Conservation (phyloP, 2,329 filamentous ascomycete species). For the Aspergillus pseudonomiae region DNA sequence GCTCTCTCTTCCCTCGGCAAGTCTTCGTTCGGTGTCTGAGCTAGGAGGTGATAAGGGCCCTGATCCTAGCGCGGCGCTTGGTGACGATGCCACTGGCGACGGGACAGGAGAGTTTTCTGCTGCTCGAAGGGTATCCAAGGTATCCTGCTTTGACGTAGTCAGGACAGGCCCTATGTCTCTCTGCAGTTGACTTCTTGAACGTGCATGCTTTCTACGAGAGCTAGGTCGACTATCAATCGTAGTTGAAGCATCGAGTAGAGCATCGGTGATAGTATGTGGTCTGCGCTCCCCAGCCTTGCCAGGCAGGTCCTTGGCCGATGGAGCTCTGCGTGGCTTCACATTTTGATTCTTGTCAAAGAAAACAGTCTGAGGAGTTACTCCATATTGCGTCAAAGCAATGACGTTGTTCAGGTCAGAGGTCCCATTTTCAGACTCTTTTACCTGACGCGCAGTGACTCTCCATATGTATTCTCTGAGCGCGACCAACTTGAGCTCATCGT, state of each 20-base stretch:
- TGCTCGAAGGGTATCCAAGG: constrained; percentile 26
- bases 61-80: constrained; percentile 33
- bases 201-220: constrained; percentile 46
- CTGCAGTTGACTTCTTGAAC: constrained; percentile 44
- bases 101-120: constrained; percentile 30
- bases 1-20: constrained; percentile 28
- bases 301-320: constrained; percentile 30
- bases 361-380: constrained; percentile 82
- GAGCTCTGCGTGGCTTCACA: constrained; percentile 43
- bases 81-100: constrained; percentile 43
- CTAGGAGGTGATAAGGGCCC: constrained; percentile 37
- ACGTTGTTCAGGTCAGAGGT: constrained; percentile 66
- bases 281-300: constrained; percentile 42
- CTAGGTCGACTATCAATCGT: constrained; percentile 71
- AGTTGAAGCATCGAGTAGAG: constrained; percentile 86
- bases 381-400: constrained; percentile 72
- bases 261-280: constrained; percentile 83
- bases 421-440: constrained; percentile 50
- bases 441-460: constrained; percentile 74
- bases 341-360: constrained; percentile 81
- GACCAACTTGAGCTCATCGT: constrained; percentile 89
- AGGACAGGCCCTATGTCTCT: constrained; percentile 30
- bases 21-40: constrained; percentile 39
- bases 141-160: constrained; percentile 21
- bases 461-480: constrained; percentile 89